Evolutionary conservation across 1,284 basidiomycete genomes (phyloP), one percentile per base, ranked within the genome.

Genomic region (Hemileia vastatrix): DNA sequence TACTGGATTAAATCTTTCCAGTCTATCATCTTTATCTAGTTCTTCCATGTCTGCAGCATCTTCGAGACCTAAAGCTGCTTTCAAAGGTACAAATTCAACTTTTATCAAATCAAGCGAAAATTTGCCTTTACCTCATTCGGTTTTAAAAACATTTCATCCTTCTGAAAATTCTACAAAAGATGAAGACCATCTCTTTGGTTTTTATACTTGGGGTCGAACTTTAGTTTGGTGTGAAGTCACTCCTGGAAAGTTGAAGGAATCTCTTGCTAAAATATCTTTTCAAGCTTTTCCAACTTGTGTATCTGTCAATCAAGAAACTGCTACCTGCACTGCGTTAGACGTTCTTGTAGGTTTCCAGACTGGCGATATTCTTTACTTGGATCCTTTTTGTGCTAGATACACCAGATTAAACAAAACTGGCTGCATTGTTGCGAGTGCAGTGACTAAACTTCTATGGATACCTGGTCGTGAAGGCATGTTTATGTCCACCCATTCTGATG

Each of bases 261-360:
- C 91, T 19, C 79, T 96, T 27, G 83, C 86, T 21, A 83, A 87
- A 57, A 84, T 97, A 65, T 86, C 85, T 24, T 97, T 97, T 77
- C 84, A 86, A 52, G 83, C 86, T 6, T 83, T 85, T 67, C 90
- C 90, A 5, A 94, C 91, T 0, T 93, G 90, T 70, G 90, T 95
- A 74, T 88, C 80, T 70, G 83, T 95, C 54, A 95, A 95, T 69
- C 77, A 81, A 13, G 77, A 83, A 6, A 96, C 90, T 1, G 83
- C 86, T 6, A 84, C 83, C 8, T 79, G 85, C 3, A 86, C 90
- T 56, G 83, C 84, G 49, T 78, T 97, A 44, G 95, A 98, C 73
- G 81, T 96, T 9, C 82, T 97, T 60, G 86, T 98, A 69, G 94
- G 94, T 1, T 97, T 98, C 73, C 82, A 81, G 67, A 87, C 90